Percentiles rank a stretch among this genome's conserved stretches.
Evolutionary conservation across 148 eudicot genomes (phyloP).

Genomic region (Diospyros kaki): DNA sequence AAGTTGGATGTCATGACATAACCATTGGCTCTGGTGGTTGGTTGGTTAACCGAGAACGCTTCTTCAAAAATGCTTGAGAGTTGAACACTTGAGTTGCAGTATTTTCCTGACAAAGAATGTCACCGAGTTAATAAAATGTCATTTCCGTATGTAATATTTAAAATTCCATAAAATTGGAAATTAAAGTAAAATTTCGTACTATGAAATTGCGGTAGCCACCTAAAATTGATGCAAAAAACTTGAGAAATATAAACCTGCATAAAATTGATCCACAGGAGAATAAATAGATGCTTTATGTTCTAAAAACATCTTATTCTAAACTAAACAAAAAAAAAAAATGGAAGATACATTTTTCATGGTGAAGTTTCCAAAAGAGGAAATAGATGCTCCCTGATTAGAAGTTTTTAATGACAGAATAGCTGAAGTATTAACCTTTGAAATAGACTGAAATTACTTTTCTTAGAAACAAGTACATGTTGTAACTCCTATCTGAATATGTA

Average conservation of each 20-base stretch:
- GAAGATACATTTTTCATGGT: neutral
- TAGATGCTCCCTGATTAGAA: too few species aligned
- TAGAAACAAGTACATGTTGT: neutral
- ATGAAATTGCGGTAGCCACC: conserved; percentile 97
- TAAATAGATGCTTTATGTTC: conserved; percentile 1
- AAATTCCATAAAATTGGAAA: conserved; percentile 8
- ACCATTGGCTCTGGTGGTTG: conserved; percentile 93
- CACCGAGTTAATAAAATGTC: neutral
- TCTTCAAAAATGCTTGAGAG: conserved; percentile 92
- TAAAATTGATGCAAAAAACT: conserved; percentile 88
- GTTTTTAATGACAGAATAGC: neutral
- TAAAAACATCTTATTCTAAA: neutral
- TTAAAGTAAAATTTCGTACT: conserved; percentile 40
- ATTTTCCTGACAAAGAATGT: conserved; percentile 62
- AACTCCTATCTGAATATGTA: neutral
- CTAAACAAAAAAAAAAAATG: neutral
- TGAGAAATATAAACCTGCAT: conserved; percentile 87
- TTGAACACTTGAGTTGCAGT: conserved; percentile 88
- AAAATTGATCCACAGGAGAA: conserved; percentile 11
- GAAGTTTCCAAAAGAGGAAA: neutral
- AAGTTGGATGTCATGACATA: conserved; percentile 9
- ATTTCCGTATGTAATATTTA: neutral
- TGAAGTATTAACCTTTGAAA: neutral
- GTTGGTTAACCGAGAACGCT: conserved; percentile 86
- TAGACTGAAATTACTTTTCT: neutral